Percentiles rank a stretch among this genome's conserved stretches.
Evolutionary conservation across 176 grass and related monocot species (phyloP).

Genomic region (Miscanthus lutarioriparius): DNA sequence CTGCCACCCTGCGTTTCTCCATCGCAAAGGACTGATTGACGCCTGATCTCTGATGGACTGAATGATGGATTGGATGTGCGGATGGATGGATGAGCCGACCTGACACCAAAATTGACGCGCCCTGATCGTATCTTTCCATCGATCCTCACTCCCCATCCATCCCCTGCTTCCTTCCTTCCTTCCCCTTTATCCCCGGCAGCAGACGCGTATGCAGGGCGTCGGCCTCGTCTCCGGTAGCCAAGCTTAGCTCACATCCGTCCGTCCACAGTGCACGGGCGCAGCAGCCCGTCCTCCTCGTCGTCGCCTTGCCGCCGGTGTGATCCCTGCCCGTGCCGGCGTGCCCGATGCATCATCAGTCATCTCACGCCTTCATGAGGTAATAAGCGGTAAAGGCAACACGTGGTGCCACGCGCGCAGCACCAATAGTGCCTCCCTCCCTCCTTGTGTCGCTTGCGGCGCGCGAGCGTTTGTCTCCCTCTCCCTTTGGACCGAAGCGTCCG

Average conservation of each 20-base stretch:
- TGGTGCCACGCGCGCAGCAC: constrained; percentile 1
- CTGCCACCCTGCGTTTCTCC: not conserved
- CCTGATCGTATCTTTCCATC: constrained; percentile 1
- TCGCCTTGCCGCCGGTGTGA: not conserved
- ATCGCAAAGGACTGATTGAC: constrained; percentile 32
- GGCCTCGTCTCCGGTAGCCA: not conserved
- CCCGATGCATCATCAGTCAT: constrained; percentile 35
- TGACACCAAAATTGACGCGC: constrained; percentile 28
- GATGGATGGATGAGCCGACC: not conserved
- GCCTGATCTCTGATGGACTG: constrained; percentile 1
- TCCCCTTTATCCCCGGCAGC: constrained; percentile 6
- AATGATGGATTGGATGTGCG: not conserved
- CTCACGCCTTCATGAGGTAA: constrained; percentile 4
- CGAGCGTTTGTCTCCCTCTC: constrained; percentile 4
- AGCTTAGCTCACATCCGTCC: not conserved
- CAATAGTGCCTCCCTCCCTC: not conserved
- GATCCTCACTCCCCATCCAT: not conserved
- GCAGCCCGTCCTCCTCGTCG: no score
- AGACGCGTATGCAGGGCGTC: not conserved
- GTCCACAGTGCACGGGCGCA: not conserved
- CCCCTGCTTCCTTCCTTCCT: not conserved
- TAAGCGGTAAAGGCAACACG: not conserved
- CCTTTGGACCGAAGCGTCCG: not conserved
- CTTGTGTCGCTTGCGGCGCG: constrained; percentile 18
- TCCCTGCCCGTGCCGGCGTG: not conserved